phyloP scores from a whole-genome alignment of 2,329 filamentous ascomycete genomes.

The Rutstroemia sydowiana region DNA sequence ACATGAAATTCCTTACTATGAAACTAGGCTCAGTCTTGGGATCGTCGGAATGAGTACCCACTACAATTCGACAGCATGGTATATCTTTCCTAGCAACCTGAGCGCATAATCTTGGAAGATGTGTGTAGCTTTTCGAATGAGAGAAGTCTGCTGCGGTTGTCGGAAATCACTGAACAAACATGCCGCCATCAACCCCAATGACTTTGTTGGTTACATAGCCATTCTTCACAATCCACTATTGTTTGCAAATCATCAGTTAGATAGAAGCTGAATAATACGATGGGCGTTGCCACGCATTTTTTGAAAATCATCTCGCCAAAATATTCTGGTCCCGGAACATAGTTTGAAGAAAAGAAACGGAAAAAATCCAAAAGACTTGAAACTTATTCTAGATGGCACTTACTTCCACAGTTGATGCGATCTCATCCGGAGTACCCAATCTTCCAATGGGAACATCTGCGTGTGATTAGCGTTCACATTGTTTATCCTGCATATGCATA shows the following conservation, averaged over 20 bases:
- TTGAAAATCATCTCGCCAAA: neutral
- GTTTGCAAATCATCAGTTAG: neutral
- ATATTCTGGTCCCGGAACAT: neutral
- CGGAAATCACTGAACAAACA: slow-evolving; percentile 26
- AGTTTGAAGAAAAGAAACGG: neutral
- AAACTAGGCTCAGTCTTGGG: too few relatives aligned
- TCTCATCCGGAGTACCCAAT: slow-evolving; percentile 38
- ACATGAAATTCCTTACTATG: too few relatives aligned
- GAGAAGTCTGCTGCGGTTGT: too few relatives aligned
- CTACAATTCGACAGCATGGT: too few relatives aligned
- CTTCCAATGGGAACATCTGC: slow-evolving; percentile 38
- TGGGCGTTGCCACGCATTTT: too few relatives aligned
- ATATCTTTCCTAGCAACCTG: too few relatives aligned
- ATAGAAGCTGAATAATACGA: neutral
- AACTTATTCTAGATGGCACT: neutral
- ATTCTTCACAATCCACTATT: slow-evolving; percentile 37
- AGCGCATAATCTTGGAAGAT: too few relatives aligned
- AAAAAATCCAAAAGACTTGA: too few relatives aligned
- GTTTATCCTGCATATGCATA: slow-evolving; percentile 5
- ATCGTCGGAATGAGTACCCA: too few relatives aligned
- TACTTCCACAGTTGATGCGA: slow-evolving; percentile 37
- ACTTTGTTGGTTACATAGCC: slow-evolving; percentile 41
- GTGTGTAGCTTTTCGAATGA: too few relatives aligned
- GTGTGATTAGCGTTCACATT: slow-evolving; percentile 10
- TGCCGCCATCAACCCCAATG: slow-evolving; percentile 35